Evolutionary conservation across 768 basidiomycete genomes (phyloP).

Genomic region (Basidioascus undulatus): DNA sequence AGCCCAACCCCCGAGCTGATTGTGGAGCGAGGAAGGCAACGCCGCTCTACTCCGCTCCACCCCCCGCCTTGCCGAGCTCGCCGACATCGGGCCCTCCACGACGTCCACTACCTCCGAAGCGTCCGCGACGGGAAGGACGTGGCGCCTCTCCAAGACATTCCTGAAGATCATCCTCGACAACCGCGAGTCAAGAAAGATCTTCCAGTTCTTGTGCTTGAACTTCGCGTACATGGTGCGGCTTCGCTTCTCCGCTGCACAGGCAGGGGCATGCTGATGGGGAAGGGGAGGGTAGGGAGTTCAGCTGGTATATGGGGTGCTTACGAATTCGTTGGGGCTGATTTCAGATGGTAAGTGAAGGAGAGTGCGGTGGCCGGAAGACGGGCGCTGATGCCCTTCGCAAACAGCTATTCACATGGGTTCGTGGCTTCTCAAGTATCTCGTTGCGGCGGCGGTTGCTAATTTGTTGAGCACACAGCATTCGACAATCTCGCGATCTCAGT

Average conservation of each 20-base stretch:
- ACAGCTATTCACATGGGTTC: not conserved
- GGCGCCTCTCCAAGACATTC: too few species aligned
- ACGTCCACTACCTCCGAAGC: too few species aligned
- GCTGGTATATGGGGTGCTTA: conserved; percentile 72
- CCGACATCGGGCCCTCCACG: too few species aligned
- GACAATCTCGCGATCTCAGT: conserved; percentile 95
- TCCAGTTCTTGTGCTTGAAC: conserved; percentile 87
- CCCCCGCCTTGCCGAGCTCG: too few species aligned
- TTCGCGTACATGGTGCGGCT: conserved; percentile 58
- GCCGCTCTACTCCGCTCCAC: too few species aligned
- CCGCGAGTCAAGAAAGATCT: conserved; percentile 79
- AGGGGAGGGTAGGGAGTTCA: too few species aligned
- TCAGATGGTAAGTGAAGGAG: conserved; percentile 50
- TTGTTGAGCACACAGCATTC: conserved; percentile 68
- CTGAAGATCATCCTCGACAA: conserved; percentile 80
- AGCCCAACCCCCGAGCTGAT: too few species aligned
- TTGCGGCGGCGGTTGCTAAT: too few species aligned
- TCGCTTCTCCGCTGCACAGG: not conserved
- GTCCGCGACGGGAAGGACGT: too few species aligned
- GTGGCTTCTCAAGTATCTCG: not conserved
- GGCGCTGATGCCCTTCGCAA: too few species aligned
- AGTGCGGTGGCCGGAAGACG: not conserved
- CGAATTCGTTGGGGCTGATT: conserved; percentile 84
- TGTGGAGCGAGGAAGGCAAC: too few species aligned
- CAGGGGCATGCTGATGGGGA: not conserved